These are phyloP conservation scores for Salix udensis DNA, from an alignment of 345 rosid genomes.

Conservation along the genomic window DNA sequence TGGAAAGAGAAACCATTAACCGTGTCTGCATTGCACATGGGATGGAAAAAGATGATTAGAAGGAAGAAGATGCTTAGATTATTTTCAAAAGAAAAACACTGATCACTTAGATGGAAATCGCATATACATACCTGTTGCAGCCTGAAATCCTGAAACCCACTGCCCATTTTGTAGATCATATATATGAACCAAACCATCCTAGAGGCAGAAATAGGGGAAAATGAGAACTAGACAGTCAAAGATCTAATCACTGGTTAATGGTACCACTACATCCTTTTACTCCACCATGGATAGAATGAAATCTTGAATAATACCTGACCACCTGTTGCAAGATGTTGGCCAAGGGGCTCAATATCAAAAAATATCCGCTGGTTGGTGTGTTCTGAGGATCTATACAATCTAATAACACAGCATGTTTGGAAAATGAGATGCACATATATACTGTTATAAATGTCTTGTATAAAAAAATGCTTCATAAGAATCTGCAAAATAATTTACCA, in stretches of 20 bases:
- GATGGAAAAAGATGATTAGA: slow-evolving; percentile 9
- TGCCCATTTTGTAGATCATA: slow-evolving; percentile 74
- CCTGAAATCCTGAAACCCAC: slow-evolving; percentile 60
- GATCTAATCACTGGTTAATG: not conserved
- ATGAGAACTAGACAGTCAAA: not conserved
- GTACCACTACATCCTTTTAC: not conserved
- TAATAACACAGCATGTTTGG: slow-evolving; percentile 17
- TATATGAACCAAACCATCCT: slow-evolving; percentile 94
- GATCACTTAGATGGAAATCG: not conserved
- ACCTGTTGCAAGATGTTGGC: slow-evolving; percentile 84
- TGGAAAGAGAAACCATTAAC: slow-evolving; percentile 44
- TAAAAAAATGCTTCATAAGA: not conserved
- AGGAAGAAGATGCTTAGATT: not conserved
- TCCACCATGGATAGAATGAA: not conserved
- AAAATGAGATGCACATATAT: not conserved
- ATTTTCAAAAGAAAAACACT: not conserved
- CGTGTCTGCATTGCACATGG: slow-evolving; percentile 50
- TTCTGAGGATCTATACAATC: slow-evolving; percentile 82
- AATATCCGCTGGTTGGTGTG: slow-evolving; percentile 83
- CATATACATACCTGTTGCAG: slow-evolving; percentile 62
- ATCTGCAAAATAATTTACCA: not conserved
- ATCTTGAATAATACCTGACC: slow-evolving; percentile 62
- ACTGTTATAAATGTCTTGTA: not conserved
- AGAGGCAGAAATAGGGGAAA: not conserved
- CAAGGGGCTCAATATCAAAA: slow-evolving; percentile 79